phyloP scores from a whole-genome alignment of 2,329 filamentous ascomycete genomes.

The Sphaerulina musiva region DNA sequence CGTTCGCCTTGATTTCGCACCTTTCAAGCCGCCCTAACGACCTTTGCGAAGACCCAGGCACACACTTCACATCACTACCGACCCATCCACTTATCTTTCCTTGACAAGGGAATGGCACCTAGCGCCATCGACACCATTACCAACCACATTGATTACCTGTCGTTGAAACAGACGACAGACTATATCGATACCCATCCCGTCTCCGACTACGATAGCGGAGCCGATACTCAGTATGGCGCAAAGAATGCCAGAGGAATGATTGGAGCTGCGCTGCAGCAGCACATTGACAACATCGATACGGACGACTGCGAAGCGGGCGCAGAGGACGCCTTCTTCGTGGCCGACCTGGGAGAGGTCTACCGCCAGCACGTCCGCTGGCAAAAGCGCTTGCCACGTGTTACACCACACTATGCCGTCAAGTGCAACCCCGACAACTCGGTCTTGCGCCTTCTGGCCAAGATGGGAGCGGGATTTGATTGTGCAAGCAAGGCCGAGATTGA shows the following conservation, averaged over 20 bases:
- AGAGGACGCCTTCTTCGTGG: conserved; percentile 97
- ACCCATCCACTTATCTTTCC: conserved; percentile 12
- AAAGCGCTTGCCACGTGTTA: conserved; percentile 82
- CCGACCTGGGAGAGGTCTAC: conserved; percentile 96
- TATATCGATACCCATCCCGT: conserved; percentile 15
- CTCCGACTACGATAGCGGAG: conserved; percentile 23
- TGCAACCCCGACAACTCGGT: conserved; percentile 94
- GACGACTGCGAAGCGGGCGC: conserved; percentile 85
- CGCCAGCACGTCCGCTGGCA: conserved; percentile 98
- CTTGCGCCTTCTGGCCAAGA: conserved; percentile 74
- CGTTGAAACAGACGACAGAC: conserved; percentile 32
- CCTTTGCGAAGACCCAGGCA: conserved; percentile 27
- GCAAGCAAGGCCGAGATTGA: conserved; percentile 97
- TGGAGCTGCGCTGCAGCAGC: conserved; percentile 76
- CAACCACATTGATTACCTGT: conserved; percentile 33
- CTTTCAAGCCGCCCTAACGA: conserved; percentile 93
- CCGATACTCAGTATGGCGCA: conserved; percentile 43
- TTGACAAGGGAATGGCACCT: conserved; percentile 61
- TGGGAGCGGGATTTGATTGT: conserved; percentile 96
- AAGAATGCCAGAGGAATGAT: conserved; percentile 69
- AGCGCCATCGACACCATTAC: conserved; percentile 53
- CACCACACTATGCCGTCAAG: conserved; percentile 98
- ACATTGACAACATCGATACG: conserved; percentile 75
- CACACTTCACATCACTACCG: conserved; percentile 6
- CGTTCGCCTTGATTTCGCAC: conserved; percentile 83